Evolutionary conservation across 2,329 filamentous ascomycete species (phyloP), one percentile per base, ranked within the genome.

Genomic region (Periconia sp.): DNA sequence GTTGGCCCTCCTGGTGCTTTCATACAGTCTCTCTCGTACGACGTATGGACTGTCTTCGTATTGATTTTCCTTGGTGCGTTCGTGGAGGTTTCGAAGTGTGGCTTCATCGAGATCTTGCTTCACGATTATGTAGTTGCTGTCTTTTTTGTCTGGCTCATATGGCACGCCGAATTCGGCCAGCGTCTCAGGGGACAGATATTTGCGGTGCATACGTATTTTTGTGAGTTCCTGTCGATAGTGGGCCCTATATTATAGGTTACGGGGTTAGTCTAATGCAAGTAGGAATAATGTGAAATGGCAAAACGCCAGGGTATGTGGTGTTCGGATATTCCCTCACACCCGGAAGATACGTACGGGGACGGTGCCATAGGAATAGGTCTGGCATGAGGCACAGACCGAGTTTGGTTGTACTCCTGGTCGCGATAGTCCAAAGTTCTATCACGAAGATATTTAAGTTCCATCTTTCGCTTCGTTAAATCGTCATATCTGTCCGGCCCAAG

Each of bases 181-280:
- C 1, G 58, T 59, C 5, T 56, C 55, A 3, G 55, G 27, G 9
- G 55, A 52, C 18, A 65, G 30, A n/a, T 60, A 46, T 10, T 52
- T 50, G 14, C 51, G 50, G 41, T 58, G 40, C 5, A 62, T 42
- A 17, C 47, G 50, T 11, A 52, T 41, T 19, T 49, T 60, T 1
- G 53, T 58, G 56, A 54, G 14, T 27, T 19, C 7, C 3, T 27
- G 23, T 3, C 23, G 23, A 8, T 27, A 27, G 3, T 27, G 23
- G 23, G 23, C 5, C 23, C 23, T 27, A 8, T 8, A 27, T 27
- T 3, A 5, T 3, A 27, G 23, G 23, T 27, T 27, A 27, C 23
- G 8, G 23, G 8, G 23, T 27, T 27, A 27, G 23, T 27, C 23
- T 27, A 27, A 30, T n/a, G 27, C 19, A 6, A 5, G 37, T n/a